Conservation (phyloP, 148 eudicot genomes). For the Cornus controversa region DNA sequence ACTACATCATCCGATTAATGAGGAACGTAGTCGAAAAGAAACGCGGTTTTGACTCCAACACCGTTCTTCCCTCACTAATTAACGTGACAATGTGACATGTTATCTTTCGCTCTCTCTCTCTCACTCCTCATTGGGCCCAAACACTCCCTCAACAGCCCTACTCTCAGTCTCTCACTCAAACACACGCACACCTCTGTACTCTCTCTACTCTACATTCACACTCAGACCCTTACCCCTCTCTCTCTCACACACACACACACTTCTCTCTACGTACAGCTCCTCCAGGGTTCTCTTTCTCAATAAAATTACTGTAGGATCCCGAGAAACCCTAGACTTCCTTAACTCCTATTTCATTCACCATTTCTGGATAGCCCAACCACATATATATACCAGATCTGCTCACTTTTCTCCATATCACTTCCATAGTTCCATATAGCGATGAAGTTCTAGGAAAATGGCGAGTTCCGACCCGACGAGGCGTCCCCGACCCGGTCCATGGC, state of each 20-base stretch:
- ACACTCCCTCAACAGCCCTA: background rate
- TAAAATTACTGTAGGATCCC: background rate
- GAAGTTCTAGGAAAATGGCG: constrained; percentile 35
- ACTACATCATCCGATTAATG: background rate
- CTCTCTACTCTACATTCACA: background rate
- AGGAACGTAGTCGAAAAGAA: background rate
- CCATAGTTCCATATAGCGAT: background rate
- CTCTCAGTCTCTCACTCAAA: background rate
- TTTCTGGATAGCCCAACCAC: background rate
- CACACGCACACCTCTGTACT: background rate
- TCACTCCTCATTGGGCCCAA: background rate
- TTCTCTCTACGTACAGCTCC: background rate
- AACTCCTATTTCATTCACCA: background rate
- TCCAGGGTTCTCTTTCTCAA: background rate
- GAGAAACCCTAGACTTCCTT: constrained; percentile 11
- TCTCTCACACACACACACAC: background rate
- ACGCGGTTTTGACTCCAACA: background rate
- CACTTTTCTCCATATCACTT: background rate
- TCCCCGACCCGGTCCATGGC: constrained; percentile 69
- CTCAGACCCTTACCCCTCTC: background rate
- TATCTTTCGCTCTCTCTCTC: background rate
- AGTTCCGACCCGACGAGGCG: constrained; percentile 68
- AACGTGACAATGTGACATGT: no score
- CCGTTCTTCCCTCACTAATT: background rate
- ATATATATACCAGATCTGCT: constrained; percentile 9